Evolutionary conservation across 768 basidiomycete species (phyloP).

Genomic region (Phlebiopsis flavidoalba): DNA sequence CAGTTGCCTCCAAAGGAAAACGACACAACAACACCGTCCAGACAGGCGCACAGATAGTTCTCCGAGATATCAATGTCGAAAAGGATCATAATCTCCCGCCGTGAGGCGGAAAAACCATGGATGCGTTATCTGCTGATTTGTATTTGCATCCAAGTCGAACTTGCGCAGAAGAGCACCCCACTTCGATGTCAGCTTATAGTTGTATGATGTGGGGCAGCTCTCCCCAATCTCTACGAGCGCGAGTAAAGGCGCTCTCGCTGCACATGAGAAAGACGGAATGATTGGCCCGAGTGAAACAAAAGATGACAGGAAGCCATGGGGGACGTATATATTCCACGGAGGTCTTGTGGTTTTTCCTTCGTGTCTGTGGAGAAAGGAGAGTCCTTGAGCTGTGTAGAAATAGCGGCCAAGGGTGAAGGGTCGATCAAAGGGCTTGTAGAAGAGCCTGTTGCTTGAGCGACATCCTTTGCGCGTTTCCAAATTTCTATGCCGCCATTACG

Average conservation of each 20-base stretch:
- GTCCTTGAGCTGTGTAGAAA: constrained; percentile 10
- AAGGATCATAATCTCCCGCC: constrained; percentile 6
- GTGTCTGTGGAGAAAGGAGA: background rate
- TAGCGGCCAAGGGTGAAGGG: constrained; percentile 11
- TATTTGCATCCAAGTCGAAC: constrained; percentile 7
- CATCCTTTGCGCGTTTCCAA: constrained; percentile 16
- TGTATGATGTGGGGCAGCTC: constrained; percentile 9
- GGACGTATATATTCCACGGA: constrained; percentile 16
- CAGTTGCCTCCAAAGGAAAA: constrained; percentile 3
- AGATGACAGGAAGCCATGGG: constrained; percentile 18
- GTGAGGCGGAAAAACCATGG: background rate
- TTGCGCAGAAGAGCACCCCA: constrained; percentile 10
- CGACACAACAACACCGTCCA: constrained; percentile 12
- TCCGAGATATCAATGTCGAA: constrained; percentile 17
- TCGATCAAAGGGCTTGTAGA: constrained; percentile 8
- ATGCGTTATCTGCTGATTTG: background rate
- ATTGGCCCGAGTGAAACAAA: constrained; percentile 4
- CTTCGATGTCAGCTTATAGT: constrained; percentile 13
- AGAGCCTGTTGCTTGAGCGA: background rate
- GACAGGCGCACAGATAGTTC: constrained; percentile 11
- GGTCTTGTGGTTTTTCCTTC: background rate
- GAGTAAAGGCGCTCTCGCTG: constrained; percentile 11
- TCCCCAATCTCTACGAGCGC: constrained; percentile 8
- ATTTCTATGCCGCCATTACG: constrained; percentile 18
- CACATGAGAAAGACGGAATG: constrained; percentile 13